Percentiles rank a stretch among this genome's conserved stretches.
Conservation (phyloP, 2,329 filamentous ascomycete genomes). For the Pyricularia pennisetigena region DNA sequence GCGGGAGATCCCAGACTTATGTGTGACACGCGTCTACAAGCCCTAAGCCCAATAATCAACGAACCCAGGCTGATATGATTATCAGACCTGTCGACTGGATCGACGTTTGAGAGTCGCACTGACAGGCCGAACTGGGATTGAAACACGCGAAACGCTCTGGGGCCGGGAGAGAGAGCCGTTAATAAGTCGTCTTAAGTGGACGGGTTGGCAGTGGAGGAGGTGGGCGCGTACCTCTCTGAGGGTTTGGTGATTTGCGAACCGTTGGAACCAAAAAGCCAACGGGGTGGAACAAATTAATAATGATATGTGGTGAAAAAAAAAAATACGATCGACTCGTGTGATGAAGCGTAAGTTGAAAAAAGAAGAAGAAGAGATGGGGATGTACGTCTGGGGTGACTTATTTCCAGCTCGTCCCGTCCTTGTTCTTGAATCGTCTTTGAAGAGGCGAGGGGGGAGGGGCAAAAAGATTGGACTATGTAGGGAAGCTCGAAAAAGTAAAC, state of each 20-base stretch:
- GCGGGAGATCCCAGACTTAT: conserved; percentile 15
- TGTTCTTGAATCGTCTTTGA: background rate
- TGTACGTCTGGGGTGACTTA: background rate
- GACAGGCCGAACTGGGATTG: conserved; percentile 24
- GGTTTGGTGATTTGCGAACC: background rate
- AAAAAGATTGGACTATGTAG: background rate
- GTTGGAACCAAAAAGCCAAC: background rate
- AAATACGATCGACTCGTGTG: background rate
- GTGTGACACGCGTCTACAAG: conserved; percentile 9
- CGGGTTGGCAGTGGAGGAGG: background rate
- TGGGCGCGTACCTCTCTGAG: background rate
- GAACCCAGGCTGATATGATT: conserved; percentile 8
- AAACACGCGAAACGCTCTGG: conserved; percentile 29
- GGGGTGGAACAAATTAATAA: background rate
- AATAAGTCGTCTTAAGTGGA: conserved; percentile 3
- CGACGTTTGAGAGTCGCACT: conserved; percentile 27
- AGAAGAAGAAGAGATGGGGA: conserved; percentile 3
- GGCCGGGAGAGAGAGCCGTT: conserved; percentile 14
- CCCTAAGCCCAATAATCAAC: background rate
- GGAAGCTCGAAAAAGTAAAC: background rate
- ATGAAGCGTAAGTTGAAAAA: background rate
- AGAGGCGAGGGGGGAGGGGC: background rate
- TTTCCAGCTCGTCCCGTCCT: background rate
- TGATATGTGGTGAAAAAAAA: background rate
- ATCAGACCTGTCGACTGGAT: conserved; percentile 24